Evolutionary conservation across 1,284 basidiomycete species (phyloP).

Genomic region (Ustilago sp.): DNA sequence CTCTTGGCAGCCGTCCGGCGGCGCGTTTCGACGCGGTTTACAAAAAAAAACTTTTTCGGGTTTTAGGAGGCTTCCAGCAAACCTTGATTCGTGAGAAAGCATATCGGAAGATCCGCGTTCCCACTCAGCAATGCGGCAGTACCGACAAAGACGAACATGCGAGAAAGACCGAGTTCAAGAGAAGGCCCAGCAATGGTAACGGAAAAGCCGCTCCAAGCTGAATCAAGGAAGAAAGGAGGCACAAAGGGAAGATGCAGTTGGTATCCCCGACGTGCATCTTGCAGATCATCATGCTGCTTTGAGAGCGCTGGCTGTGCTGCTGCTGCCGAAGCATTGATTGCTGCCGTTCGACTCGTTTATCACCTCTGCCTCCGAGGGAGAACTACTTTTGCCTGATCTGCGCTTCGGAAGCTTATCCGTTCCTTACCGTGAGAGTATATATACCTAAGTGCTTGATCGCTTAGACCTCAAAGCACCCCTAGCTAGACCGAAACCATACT

Average conservation of each 20-base stretch:
- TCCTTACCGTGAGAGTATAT: conserved; percentile 1
- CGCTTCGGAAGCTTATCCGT: conserved; percentile 3
- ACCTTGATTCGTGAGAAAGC: background rate
- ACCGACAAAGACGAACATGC: background rate
- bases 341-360: conserved; percentile 3
- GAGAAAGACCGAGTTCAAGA: background rate
- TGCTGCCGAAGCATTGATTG: background rate
- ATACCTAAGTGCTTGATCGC: background rate
- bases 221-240: background rate
- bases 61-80: background rate
- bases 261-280: conserved; percentile 34
- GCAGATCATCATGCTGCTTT: conserved; percentile 14
- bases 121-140: too few species aligned
- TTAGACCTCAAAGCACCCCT: background rate
- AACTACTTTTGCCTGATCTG: background rate
- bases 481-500: background rate
- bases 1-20: background rate
- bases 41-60: background rate
- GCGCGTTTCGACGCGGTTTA: background rate
- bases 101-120: background rate
- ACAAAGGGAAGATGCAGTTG: background rate
- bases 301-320: background rate
- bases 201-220: background rate
- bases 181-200: background rate
- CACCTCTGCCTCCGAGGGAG: background rate